A percentile compares a stretch with the other conserved stretches of the same genome.
Conservation (phyloP, 257 asterid species). For the Nicotiana sylvestris region DNA sequence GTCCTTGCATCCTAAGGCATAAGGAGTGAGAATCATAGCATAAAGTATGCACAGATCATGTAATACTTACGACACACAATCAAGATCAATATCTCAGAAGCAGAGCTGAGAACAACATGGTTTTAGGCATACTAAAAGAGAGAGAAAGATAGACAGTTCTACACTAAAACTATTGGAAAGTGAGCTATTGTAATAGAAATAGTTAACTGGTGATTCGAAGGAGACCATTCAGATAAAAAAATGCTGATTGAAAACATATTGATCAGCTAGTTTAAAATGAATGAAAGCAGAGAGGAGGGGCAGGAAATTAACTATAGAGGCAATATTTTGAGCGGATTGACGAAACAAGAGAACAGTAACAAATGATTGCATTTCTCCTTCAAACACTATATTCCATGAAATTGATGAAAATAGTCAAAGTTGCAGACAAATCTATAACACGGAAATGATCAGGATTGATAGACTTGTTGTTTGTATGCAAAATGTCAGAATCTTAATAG, state of each 20-base stretch:
- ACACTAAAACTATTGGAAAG: background rate
- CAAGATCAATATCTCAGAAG: conserved; percentile 23
- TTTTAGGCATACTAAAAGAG: background rate
- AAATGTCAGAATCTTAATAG: background rate
- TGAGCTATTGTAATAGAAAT: background rate
- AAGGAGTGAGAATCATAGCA: conserved; percentile 38
- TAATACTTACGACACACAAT: conserved; percentile 23
- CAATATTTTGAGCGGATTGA: background rate
- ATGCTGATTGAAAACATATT: background rate
- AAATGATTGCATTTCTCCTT: background rate
- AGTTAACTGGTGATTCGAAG: background rate
- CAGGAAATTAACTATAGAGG: background rate
- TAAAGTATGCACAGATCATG: conserved; percentile 24
- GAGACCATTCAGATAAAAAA: background rate
- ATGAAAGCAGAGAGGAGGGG: background rate
- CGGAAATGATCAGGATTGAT: background rate
- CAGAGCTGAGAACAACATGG: conserved; percentile 9
- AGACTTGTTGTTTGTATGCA: background rate
- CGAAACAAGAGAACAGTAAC: background rate
- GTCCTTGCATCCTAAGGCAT: conserved; percentile 49
- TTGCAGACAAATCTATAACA: background rate
- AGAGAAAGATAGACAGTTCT: background rate
- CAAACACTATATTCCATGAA: background rate
- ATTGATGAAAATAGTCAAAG: background rate
- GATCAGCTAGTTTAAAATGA: background rate